Evolutionary conservation across 768 basidiomycete genomes (phyloP).

Genomic region (Macrolepiota fuliginosa): DNA sequence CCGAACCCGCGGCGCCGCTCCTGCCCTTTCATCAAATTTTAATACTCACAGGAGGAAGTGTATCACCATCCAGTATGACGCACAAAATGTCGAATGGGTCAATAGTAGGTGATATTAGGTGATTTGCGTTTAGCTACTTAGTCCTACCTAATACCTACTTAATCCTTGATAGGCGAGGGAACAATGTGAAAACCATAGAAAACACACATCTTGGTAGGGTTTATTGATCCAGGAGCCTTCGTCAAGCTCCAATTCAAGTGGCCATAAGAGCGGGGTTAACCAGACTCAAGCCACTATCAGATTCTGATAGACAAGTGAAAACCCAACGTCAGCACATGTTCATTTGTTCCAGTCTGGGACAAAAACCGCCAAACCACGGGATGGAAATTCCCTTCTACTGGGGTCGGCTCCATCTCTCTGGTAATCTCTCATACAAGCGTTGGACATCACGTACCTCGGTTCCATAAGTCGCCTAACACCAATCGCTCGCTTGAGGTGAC

Average conservation of each 20-base stretch:
- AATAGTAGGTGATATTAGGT: neutral
- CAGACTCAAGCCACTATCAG: neutral
- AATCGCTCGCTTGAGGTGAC: neutral
- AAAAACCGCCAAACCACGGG: neutral
- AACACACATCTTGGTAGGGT: too few species aligned
- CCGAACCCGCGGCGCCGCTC: neutral
- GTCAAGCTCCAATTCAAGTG: neutral
- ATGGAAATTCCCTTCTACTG: neutral
- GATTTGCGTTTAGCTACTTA: neutral
- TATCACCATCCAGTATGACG: too few species aligned
- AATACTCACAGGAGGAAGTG: too few species aligned
- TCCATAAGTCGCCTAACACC: neutral
- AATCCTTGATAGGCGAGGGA: neutral
- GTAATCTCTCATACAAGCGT: neutral
- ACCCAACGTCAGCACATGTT: neutral
- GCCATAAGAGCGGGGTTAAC: neutral
- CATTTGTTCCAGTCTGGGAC: neutral
- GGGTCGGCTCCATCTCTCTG: neutral
- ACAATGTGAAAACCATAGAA: neutral
- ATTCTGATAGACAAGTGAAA: conserved; percentile 4
- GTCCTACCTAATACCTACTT: too few species aligned
- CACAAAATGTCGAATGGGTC: too few species aligned
- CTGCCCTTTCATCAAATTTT: neutral
- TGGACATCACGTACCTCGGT: neutral
- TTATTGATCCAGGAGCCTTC: too few species aligned